A percentile compares a stretch with the other conserved stretches of the same genome.
Evolutionary conservation across 75 land plant species (phyloP).

Genomic region (Cunninghamia lanceolata): DNA sequence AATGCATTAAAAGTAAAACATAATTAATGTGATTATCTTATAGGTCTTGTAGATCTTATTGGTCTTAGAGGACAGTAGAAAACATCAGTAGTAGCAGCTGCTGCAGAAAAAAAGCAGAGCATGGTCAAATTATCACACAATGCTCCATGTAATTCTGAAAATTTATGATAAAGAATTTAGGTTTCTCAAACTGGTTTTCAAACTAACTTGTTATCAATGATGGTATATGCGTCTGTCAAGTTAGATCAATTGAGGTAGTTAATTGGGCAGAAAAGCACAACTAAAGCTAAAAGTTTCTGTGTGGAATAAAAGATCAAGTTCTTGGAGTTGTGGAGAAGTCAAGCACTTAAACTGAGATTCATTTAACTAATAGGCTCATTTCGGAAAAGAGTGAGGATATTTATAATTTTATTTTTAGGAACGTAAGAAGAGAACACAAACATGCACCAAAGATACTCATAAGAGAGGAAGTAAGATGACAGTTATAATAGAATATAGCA

Average conservation of each 20-base stretch:
- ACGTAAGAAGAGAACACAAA: not conserved
- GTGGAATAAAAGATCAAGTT: not conserved
- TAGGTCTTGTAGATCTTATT: no score
- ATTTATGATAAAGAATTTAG: not conserved
- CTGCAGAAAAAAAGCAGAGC: not conserved
- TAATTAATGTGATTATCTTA: no score
- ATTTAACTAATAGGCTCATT: not conserved
- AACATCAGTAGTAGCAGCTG: not conserved
- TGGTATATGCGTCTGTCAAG: not conserved
- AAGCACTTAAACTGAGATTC: not conserved
- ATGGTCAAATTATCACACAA: not conserved
- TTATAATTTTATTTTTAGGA: not conserved
- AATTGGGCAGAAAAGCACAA: not conserved
- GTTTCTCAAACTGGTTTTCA: not conserved
- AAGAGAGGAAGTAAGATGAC: not conserved
- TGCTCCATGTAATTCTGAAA: not conserved
- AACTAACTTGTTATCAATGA: not conserved
- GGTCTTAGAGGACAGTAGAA: no score
- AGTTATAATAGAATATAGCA: not conserved
- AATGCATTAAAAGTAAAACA: not conserved
- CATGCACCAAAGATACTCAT: not conserved
- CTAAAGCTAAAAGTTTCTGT: not conserved
- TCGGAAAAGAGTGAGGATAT: not conserved
- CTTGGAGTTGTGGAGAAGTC: not conserved
- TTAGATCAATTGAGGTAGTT: not conserved